Percentiles rank a stretch among this genome's conserved stretches.
phyloP scores from a whole-genome alignment of 352 stramenopile species.

The Phytophthora pseudosyringae region DNA sequence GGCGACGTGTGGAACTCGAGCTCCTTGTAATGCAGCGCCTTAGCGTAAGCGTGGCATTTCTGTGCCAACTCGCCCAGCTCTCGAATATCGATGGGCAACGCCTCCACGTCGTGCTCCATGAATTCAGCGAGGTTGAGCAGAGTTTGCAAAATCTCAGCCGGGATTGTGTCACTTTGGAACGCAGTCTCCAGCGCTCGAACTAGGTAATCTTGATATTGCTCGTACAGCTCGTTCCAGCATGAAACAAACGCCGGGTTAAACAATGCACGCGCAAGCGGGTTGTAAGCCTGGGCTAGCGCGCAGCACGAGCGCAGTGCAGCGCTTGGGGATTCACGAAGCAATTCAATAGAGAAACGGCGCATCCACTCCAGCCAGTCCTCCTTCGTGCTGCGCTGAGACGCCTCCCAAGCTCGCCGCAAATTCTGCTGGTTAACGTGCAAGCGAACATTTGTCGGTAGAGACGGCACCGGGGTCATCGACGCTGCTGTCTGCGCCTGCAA shows the following conservation, averaged over 20 bases:
- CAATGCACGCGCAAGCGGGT: conserved; percentile 95
- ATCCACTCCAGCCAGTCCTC: conserved; percentile 99
- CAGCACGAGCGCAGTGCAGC: conserved; percentile 93
- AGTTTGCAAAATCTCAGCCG: conserved; percentile 96
- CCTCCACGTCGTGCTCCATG: conserved; percentile 98
- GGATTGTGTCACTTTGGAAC: conserved; percentile 92
- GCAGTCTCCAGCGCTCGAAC: conserved; percentile 94
- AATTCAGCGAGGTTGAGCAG: conserved; percentile 99
- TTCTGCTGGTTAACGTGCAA: conserved; percentile 95
- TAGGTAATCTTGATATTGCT: conserved; percentile 94
- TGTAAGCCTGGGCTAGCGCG: conserved; percentile 96
- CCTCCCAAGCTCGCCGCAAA: conserved; percentile 94
- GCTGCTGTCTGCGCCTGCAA: conserved; percentile 37
- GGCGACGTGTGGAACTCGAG: conserved; percentile 95
- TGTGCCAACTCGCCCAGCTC: conserved; percentile 94
- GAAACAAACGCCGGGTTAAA: conserved; percentile 99
- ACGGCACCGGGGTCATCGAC: conserved; percentile 38
- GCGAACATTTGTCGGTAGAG: conserved; percentile 58
- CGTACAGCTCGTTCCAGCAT: conserved; percentile 98
- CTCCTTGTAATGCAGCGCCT: conserved; percentile 97
- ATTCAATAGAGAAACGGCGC: conserved; percentile 94
- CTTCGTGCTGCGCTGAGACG: conserved; percentile 90
- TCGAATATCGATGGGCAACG: conserved; percentile 96
- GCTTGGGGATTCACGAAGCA: conserved; percentile 97
- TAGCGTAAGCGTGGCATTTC: conserved; percentile 98